A percentile compares a stretch with the other conserved stretches of the same genome.
Evolutionary conservation across 441 rosid genomes (phyloP).

Genomic region (Pelargonium myrrhifolium): DNA sequence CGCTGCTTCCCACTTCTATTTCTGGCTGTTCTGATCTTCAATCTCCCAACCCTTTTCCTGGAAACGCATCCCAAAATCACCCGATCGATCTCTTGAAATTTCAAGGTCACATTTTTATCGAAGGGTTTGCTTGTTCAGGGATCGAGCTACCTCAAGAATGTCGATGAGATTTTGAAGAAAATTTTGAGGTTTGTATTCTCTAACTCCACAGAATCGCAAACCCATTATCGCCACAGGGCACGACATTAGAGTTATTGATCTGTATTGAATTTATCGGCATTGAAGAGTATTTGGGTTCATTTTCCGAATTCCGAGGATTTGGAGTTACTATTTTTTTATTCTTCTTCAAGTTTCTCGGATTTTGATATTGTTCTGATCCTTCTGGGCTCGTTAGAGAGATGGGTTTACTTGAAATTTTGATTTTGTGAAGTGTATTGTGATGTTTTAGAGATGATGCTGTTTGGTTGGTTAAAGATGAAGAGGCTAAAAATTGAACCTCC

Average conservation of each 20-base stretch:
- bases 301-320: conserved; percentile 8
- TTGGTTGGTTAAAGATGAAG: conserved; percentile 44
- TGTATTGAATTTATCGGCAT: conserved; percentile 10
- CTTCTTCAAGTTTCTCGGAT: conserved; percentile 5
- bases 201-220: not conserved
- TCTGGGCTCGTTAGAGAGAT: conserved; percentile 13
- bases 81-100: not conserved
- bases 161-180: conserved; percentile 17
- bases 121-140: conserved; percentile 6
- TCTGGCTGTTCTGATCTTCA: not conserved
- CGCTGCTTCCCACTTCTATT: not conserved
- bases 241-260: not conserved
- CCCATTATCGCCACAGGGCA: not conserved
- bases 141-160: too few species aligned
- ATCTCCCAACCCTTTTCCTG: not conserved
- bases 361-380: not conserved
- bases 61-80: not conserved
- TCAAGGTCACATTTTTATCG: not conserved
- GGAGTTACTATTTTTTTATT: conserved; percentile 22
- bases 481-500: conserved; percentile 58
- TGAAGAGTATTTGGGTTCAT: conserved; percentile 2
- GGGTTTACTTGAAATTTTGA: conserved; percentile 20
- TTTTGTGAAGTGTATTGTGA: conserved; percentile 13
- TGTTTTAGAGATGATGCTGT: conserved; percentile 11
- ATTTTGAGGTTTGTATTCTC: conserved; percentile 11